Evolutionary conservation across 225 moss, liverwort and hornwort genomes (phyloP), one percentile per base, ranked within the genome.

Genomic region (Physcomitrellopsis africana): DNA sequence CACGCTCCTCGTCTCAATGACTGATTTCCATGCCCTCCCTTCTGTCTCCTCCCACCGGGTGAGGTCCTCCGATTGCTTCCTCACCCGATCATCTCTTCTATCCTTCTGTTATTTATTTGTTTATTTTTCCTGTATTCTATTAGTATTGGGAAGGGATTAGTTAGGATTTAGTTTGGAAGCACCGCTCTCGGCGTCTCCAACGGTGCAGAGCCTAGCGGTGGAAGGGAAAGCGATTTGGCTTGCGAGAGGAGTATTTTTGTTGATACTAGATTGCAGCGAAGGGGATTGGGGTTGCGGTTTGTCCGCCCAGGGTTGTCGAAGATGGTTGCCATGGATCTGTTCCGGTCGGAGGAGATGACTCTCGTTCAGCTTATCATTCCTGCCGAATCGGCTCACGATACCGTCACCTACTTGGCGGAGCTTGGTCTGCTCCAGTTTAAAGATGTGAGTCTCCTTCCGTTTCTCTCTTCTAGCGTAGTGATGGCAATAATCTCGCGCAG

Each of bases 341-440:
- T 93, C 79, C 93, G 94, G 74, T 99, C 94, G 47, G 83, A 93
- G 91, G 93, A 99, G 85, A 99, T 99, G 97, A 85, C 87, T 7
- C 83, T 97, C 53, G 90, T 97, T 68, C 94, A 94, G 86, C 91
- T 97, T 52, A 94, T 97, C 82, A 92, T 99, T 55, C 94, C 97
- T 17, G 91, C 97, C 46, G 94, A 99, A 79, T 99, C 97, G 0
- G 97, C 97, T 16, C 97, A 93, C 73, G 92, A 93, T 57, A 97
- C 96, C 24, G 73, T 91, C 51, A 89, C 94, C 23, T 94, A 97
- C 78, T 80, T 99, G 86, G 97, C 91, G 68, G 91, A 99, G 85
- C 85, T 99, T 58, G 94, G 97, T 10, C 81, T 99, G 13, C 88
- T 99, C 22, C 97, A 99, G 75, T 99, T 99, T 74, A 99, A 94